Evolutionary conservation across 2,329 filamentous ascomycete species (phyloP).

Genomic region (Fusarium nelsonii): DNA sequence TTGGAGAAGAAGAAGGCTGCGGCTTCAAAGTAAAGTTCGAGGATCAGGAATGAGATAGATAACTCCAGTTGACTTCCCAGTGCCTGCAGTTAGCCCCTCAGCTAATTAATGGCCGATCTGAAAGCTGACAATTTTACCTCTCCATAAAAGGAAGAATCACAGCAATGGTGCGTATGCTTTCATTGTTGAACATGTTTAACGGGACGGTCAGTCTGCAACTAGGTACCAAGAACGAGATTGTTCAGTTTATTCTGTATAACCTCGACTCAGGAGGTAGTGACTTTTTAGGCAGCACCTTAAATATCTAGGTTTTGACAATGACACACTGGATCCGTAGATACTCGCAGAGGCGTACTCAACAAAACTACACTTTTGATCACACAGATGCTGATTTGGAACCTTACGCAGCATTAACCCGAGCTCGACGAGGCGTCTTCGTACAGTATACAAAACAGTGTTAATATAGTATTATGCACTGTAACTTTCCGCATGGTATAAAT

Average conservation of each 20-base stretch:
- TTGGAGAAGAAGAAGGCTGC: conserved; percentile 24
- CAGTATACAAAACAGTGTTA: not conserved
- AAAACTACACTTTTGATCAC: not conserved
- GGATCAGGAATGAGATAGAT: not conserved
- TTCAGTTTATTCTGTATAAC: not conserved
- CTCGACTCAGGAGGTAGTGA: not conserved
- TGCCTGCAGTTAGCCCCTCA: not conserved
- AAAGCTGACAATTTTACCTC: no score
- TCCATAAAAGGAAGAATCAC: no score
- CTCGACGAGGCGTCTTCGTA: not conserved
- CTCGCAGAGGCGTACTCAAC: not conserved
- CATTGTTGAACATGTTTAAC: not conserved
- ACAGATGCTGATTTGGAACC: not conserved
- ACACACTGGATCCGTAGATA: not conserved
- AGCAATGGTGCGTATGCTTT: not conserved
- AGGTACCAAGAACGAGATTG: not conserved
- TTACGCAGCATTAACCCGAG: not conserved
- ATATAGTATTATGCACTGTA: fast-evolving
- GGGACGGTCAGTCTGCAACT: not conserved
- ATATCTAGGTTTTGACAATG: no score
- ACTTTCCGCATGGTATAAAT: not conserved
- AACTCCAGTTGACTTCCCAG: not conserved
- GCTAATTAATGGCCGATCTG: no score
- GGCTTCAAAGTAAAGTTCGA: conserved; percentile 1
- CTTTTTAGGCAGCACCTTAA: no score